Evolutionary conservation across 495 filamentous ascomycete species (phyloP).

Genomic region (Venustampulla echinocandica): DNA sequence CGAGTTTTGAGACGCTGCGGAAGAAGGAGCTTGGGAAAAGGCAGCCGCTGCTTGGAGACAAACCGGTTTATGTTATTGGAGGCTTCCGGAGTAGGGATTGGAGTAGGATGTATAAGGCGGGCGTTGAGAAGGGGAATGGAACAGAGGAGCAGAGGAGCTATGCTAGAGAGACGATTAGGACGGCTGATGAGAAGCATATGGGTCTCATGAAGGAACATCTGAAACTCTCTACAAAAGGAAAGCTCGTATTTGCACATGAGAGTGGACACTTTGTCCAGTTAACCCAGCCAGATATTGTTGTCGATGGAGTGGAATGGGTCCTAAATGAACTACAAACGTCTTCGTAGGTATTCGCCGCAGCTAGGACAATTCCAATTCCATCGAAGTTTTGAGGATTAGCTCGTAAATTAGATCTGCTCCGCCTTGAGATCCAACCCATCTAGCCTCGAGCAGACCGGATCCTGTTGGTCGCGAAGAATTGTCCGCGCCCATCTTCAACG

Average conservation of each 20-base stretch:
- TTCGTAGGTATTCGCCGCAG: slow-evolving; percentile 11
- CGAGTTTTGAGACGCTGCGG: slow-evolving; percentile 9
- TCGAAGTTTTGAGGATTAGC: too few species aligned
- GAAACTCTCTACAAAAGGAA: slow-evolving; percentile 27
- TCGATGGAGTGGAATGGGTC: slow-evolving; percentile 26
- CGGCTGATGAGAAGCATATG: slow-evolving; percentile 26
- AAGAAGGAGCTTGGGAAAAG: slow-evolving; percentile 14
- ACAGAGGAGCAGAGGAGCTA: slow-evolving; percentile 27
- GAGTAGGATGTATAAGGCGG: slow-evolving; percentile 26
- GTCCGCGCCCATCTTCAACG: too few species aligned
- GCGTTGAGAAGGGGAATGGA: slow-evolving; percentile 28
- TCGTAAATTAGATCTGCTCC: too few species aligned
- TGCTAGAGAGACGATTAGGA: slow-evolving; percentile 27
- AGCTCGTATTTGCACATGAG: slow-evolving; percentile 26
- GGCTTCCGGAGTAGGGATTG: slow-evolving; percentile 26
- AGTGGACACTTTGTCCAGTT: slow-evolving; percentile 30
- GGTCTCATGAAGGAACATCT: slow-evolving; percentile 26
- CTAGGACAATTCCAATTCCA: too few species aligned
- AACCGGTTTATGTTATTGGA: slow-evolving; percentile 13
- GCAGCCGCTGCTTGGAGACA: slow-evolving; percentile 13
- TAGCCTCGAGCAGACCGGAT: too few species aligned
- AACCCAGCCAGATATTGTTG: slow-evolving; percentile 24
- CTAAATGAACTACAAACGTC: slow-evolving; percentile 17
- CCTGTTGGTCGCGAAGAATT: too few species aligned
- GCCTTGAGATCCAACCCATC: too few species aligned